phyloP scores from a whole-genome alignment of 306 rosid species.

The Vachellia pachyceras region DNA sequence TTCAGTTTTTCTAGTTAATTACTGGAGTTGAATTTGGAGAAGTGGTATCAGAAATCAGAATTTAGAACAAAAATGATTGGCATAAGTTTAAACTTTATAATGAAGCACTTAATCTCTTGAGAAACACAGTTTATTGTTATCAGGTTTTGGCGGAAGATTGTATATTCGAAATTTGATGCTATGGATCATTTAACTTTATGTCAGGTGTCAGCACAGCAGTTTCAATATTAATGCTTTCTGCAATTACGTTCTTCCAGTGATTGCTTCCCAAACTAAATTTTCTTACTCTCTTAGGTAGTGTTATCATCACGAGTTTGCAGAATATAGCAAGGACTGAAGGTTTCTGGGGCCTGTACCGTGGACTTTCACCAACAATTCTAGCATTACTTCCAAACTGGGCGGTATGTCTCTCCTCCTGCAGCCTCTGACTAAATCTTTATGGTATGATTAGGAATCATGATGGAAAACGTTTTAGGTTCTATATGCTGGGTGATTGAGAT shows the following conservation, averaged over 20 bases:
- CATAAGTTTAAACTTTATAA: constrained; percentile 9
- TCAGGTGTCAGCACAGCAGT: not conserved
- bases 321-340: constrained; percentile 82
- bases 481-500: constrained; percentile 14
- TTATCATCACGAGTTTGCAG: constrained; percentile 75
- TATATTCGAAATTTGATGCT: constrained; percentile 1
- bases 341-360: constrained; percentile 88
- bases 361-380: constrained; percentile 90
- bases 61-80: not conserved
- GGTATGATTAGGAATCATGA: constrained; percentile 12
- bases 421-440: constrained; percentile 21
- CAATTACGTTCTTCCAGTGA: constrained; percentile 5
- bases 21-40: constrained; percentile 16
- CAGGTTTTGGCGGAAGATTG: constrained; percentile 15
- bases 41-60: not conserved
- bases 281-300: constrained; percentile 64
- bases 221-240: constrained; percentile 1
- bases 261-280: constrained; percentile 27
- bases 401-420: constrained; percentile 58
- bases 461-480: constrained; percentile 18
- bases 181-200: constrained; percentile 23
- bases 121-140: constrained; percentile 16
- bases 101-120: constrained; percentile 22
- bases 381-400: constrained; percentile 99
- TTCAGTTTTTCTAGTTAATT: not conserved